These are phyloP conservation scores for Penicillium sp. DNA, from an alignment of 2,329 filamentous ascomycete genomes.

Conservation along the genomic window DNA sequence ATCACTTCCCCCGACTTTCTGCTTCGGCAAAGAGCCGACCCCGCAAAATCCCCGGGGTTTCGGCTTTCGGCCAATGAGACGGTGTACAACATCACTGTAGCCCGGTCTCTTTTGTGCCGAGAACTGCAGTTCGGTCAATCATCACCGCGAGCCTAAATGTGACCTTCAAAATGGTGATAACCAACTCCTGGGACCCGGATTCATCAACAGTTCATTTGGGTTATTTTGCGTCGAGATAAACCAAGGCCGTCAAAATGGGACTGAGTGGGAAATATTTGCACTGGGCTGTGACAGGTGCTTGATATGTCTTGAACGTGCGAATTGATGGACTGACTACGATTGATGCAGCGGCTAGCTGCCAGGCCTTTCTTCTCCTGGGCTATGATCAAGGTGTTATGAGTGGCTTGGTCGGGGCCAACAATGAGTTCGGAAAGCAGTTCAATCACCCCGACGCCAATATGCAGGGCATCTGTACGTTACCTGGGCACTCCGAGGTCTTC, in stretches of 20 bases:
- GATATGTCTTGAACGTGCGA: not conserved
- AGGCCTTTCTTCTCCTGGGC: conserved; percentile 20
- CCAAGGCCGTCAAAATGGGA: conserved; percentile 10
- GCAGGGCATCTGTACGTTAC: conserved; percentile 30
- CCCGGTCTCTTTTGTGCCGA: conserved; percentile 13
- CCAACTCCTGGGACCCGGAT: conserved; percentile 7
- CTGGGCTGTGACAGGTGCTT: conserved; percentile 21
- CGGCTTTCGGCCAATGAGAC: conserved; percentile 1
- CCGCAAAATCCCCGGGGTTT: conserved; percentile 6
- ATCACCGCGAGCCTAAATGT: conserved; percentile 2
- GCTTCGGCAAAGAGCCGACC: not conserved
- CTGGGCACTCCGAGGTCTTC: not conserved
- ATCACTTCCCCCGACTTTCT: too few relatives aligned
- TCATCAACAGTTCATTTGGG: not conserved
- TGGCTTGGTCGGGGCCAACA: conserved; percentile 45
- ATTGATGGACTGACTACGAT: not conserved
- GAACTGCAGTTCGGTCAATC: conserved; percentile 6
- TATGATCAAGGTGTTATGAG: conserved; percentile 42
- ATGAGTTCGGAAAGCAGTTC: conserved; percentile 39
- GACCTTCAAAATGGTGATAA: conserved; percentile 1
- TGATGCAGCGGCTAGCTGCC: conserved; percentile 19
- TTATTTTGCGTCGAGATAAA: not conserved
- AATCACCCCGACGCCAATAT: conserved; percentile 35
- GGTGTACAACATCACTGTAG: not conserved
- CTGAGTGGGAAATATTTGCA: conserved; percentile 18